Evolutionary conservation across 352 stramenopile species (phyloP), one percentile per base, ranked within the genome.

Genomic region (Globisporangium takayamanum): DNA sequence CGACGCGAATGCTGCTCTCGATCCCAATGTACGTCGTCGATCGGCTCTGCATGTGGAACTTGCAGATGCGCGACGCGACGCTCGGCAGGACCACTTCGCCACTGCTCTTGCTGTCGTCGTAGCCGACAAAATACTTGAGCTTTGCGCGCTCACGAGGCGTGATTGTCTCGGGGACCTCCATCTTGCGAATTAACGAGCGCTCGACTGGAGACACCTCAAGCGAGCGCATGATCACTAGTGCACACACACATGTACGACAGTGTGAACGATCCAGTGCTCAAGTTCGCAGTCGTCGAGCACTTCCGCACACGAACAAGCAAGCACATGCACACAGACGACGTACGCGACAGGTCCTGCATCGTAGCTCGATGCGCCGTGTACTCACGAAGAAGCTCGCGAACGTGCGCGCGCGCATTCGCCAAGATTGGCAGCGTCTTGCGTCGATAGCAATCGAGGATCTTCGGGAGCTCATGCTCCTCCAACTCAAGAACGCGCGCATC

Each of bases 1-100:
- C 86, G 7, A 89, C 78, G 10, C 72, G 74, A 60, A 90, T 72
- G 60, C 88, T 94, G 7, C 67, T 62, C 51, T 82, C 89, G 36
- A 96, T 51, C 11, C 80, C 80, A 1, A 86, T 70, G 42, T 73
- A 89, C 7, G 80, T 69, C 11, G 83, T 92, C 41, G 75, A 87
- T 66, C 63, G 80, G 56, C 80, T 88, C 41, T 89, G 63, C n/a
- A 72, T 73, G 8, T 68, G 73, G 30, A 89, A 69, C 18, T 36
- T 64, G 25, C 67, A 67, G 11, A 82, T 50, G 33, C 69, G 64
- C 55, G 68, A 77, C 5, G 80, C 67, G 45, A 71, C 63, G 15
- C 52, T 51, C 20, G 72, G 64, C 33, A 55, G 60, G 12, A 67
- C 22, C 2, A 62, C 62, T 30, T 73, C 59, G 15, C 65, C 59